These are phyloP conservation scores for Sugiyamaella qingdaonensis DNA, from an alignment of 805 yeast species.

Conservation along the genomic window DNA sequence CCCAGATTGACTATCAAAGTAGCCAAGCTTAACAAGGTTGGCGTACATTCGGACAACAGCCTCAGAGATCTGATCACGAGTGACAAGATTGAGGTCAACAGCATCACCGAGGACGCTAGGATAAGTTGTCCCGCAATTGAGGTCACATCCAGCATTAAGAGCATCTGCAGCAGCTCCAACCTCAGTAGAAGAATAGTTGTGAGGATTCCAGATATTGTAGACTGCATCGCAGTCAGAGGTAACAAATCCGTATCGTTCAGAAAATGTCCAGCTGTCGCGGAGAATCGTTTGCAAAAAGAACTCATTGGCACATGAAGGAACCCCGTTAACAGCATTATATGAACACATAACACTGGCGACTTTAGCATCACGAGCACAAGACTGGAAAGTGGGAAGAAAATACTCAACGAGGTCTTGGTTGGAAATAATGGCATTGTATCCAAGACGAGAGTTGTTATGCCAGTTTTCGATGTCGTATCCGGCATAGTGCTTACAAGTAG, in stretches of 20 bases:
- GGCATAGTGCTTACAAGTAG: constrained; percentile 17
- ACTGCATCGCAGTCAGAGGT: constrained; percentile 16
- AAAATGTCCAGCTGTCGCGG: constrained; percentile 12
- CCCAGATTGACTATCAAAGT: constrained; percentile 8
- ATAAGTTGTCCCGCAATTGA: constrained; percentile 11
- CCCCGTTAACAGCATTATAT: constrained; percentile 16
- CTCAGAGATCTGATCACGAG: constrained; percentile 3
- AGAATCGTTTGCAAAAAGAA: constrained; percentile 11
- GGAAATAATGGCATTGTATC: constrained; percentile 11
- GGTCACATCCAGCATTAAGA: constrained; percentile 14
- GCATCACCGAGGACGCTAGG: constrained; percentile 3
- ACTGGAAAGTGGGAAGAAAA: constrained; percentile 11
- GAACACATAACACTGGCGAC: constrained; percentile 15
- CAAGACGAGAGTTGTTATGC: constrained; percentile 6
- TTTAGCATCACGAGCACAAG: constrained; percentile 13
- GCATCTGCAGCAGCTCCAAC: constrained; percentile 13
- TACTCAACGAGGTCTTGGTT: constrained; percentile 13
- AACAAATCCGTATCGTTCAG: constrained; percentile 5
- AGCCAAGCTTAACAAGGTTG: constrained; percentile 12
- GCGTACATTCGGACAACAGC: constrained; percentile 12
- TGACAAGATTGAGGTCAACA: constrained; percentile 5
- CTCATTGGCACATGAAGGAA: constrained; percentile 15
- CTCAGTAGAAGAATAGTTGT: constrained; percentile 7
- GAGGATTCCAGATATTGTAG: constrained; percentile 10
- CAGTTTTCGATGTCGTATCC: constrained; percentile 15